A percentile compares a stretch with the other conserved stretches of the same genome.
Evolutionary conservation across 805 yeast species (phyloP).

Genomic region (Candida morakotiae): DNA sequence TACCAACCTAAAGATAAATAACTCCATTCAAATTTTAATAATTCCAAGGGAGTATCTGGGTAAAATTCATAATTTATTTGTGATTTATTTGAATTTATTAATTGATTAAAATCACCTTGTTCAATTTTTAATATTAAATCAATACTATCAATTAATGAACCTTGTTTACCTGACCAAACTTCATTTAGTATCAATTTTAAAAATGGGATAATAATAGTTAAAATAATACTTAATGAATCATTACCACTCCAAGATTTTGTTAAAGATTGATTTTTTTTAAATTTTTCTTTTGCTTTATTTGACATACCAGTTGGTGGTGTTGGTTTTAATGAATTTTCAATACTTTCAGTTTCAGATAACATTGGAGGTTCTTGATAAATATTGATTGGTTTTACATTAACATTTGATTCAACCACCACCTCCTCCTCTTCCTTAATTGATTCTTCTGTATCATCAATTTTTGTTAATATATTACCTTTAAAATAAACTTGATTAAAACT

Average conservation of each 20-base stretch:
- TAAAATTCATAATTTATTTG: slow-evolving; percentile 40
- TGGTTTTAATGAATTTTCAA: slow-evolving; percentile 43
- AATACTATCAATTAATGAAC: slow-evolving; percentile 18
- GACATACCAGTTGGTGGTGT: slow-evolving; percentile 61
- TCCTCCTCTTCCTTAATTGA: no score
- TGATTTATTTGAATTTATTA: slow-evolving; percentile 17
- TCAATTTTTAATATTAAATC: slow-evolving; percentile 40
- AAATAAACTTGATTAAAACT: slow-evolving; percentile 22
- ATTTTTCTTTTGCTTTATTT: slow-evolving; percentile 48
- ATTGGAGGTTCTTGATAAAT: not conserved
- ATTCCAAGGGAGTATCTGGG: slow-evolving; percentile 37
- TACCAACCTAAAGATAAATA: slow-evolving; percentile 72
- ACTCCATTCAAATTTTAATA: slow-evolving; percentile 60
- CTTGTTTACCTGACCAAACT: slow-evolving; percentile 16
- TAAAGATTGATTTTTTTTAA: slow-evolving; percentile 47
- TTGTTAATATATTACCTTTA: slow-evolving; percentile 16
- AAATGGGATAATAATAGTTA: slow-evolving; percentile 37
- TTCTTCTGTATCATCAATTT: slow-evolving; percentile 8
- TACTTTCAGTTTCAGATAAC: slow-evolving; percentile 15
- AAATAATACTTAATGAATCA: slow-evolving; percentile 41
- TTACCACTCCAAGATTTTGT: slow-evolving; percentile 55
- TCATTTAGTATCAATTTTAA: slow-evolving; percentile 25
- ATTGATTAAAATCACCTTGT: slow-evolving; percentile 23
- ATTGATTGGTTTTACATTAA: slow-evolving; percentile 2
- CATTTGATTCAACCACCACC: no score